These are phyloP conservation scores for Colletotrichum gigasporum DNA, from an alignment of 2,329 filamentous ascomycete genomes.

Conservation along the genomic window DNA sequence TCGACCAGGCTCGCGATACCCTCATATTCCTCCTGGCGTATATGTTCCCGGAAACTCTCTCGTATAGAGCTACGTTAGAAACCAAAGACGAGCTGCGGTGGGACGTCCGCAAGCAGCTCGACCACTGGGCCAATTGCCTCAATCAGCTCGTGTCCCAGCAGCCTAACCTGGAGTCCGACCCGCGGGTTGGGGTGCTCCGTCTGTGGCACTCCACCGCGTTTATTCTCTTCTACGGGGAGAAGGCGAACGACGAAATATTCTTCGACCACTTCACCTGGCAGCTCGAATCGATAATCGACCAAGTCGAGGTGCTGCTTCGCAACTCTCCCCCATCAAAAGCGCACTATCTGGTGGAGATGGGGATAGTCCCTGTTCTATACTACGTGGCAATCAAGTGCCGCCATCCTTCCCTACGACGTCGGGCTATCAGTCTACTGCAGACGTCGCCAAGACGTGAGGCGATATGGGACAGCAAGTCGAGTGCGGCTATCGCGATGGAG, in stretches of 20 bases:
- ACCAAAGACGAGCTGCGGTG: not conserved
- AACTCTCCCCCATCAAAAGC: not conserved
- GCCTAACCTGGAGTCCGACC: not conserved
- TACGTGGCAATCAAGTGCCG: conserved; percentile 15
- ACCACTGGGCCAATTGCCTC: not conserved
- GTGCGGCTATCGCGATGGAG: not conserved
- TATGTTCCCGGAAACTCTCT: not conserved
- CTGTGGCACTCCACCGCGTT: not conserved
- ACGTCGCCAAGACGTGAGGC: conserved; percentile 7
- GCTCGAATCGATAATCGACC: not conserved
- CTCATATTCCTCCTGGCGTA: not conserved
- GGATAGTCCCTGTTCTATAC: not conserved
- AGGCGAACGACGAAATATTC: not conserved
- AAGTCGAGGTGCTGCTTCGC: not conserved
- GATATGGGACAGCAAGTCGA: not conserved
- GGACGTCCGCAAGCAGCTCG: not conserved
- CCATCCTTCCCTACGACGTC: not conserved
- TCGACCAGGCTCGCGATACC: conserved; percentile 4
- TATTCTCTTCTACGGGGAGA: not conserved
- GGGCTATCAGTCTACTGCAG: not conserved
- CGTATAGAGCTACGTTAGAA: not conserved
- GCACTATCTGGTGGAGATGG: conserved; percentile 14
- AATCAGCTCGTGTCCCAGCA: not conserved
- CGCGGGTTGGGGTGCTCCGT: not conserved
- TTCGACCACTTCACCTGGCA: not conserved